Percentiles rank a stretch among this genome's conserved stretches.
Evolutionary conservation across 2,329 filamentous ascomycete genomes (phyloP).

Genomic region (Ophiostoma sp.): DNA sequence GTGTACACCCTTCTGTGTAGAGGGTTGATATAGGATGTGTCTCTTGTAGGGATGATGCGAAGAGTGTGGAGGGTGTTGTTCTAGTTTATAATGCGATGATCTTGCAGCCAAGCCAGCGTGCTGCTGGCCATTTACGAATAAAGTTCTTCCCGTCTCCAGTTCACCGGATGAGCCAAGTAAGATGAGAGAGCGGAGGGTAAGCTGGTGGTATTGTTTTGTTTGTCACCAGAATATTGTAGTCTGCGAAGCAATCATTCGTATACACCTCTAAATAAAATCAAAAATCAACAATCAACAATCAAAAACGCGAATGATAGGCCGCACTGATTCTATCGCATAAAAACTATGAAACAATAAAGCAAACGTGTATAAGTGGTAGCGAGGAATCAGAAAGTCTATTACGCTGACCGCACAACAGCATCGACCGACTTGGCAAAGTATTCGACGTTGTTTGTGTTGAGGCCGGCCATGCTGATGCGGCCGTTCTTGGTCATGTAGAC

Average conservation of each 20-base stretch:
- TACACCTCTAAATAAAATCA: background rate
- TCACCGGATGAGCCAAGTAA: too few species aligned
- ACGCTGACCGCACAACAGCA: constrained; percentile 62
- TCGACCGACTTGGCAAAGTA: constrained; percentile 89
- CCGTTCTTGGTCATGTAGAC: constrained; percentile 97
- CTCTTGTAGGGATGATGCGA: too few species aligned
- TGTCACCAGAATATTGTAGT: background rate
- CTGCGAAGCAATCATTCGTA: background rate
- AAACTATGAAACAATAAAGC: background rate
- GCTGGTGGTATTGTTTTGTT: too few species aligned
- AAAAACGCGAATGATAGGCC: too few species aligned
- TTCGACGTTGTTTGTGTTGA: constrained; percentile 86
- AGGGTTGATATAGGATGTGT: too few species aligned
- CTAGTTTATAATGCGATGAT: too few species aligned
- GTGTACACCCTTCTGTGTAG: too few species aligned
- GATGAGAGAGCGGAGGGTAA: too few species aligned
- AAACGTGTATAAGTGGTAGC: background rate
- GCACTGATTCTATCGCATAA: constrained; percentile 1
- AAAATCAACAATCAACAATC: background rate
- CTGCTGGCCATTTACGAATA: too few species aligned
- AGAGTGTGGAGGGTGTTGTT: too few species aligned
- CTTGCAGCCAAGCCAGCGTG: too few species aligned
- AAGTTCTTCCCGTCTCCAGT: too few species aligned
- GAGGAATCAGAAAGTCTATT: constrained; percentile 6
- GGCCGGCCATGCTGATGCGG: constrained; percentile 95